These are phyloP conservation scores for Scheffersomyces lignosus DNA, from an alignment of 805 yeast species.

Conservation along the genomic window DNA sequence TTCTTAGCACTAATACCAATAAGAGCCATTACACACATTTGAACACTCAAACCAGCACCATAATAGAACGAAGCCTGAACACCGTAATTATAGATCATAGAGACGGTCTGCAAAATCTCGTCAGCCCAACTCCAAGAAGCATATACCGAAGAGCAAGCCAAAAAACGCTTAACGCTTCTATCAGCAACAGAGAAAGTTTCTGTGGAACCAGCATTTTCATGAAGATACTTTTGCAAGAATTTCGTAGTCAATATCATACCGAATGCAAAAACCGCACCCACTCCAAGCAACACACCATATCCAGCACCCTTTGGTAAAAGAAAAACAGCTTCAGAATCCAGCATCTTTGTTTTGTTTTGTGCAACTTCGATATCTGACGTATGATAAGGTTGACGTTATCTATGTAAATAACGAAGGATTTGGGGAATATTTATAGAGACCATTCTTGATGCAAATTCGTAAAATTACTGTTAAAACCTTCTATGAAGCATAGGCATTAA, in stretches of 20 bases:
- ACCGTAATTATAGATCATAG: conserved; percentile 27
- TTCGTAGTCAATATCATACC: conserved; percentile 27
- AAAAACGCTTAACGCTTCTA: conserved; percentile 2
- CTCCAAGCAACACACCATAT: conserved; percentile 82
- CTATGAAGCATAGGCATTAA: too few relatives aligned
- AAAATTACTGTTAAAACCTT: too few relatives aligned
- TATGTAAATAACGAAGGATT: too few relatives aligned
- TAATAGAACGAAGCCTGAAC: conserved; percentile 23
- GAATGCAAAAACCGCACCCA: conserved; percentile 52
- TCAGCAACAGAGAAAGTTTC: conserved; percentile 29
- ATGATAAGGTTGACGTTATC: too few relatives aligned
- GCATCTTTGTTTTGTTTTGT: too few relatives aligned
- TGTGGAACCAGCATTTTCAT: conserved; percentile 25
- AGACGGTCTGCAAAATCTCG: conserved; percentile 23
- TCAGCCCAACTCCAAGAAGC: conserved; percentile 31
- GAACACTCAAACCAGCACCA: conserved; percentile 26
- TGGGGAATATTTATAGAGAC: too few relatives aligned
- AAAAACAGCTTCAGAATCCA: conserved; percentile 10
- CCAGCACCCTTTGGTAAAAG: conserved; percentile 77
- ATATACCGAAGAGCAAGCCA: conserved; percentile 16
- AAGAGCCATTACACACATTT: conserved; percentile 23
- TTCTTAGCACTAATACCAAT: conserved; percentile 27
- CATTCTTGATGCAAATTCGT: too few relatives aligned
- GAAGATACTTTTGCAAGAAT: conserved; percentile 19
- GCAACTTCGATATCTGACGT: too few relatives aligned